A percentile compares a stretch with the other conserved stretches of the same genome.
phyloP scores from a whole-genome alignment of 345 rosid species.

The Dipteronia sinensis region DNA sequence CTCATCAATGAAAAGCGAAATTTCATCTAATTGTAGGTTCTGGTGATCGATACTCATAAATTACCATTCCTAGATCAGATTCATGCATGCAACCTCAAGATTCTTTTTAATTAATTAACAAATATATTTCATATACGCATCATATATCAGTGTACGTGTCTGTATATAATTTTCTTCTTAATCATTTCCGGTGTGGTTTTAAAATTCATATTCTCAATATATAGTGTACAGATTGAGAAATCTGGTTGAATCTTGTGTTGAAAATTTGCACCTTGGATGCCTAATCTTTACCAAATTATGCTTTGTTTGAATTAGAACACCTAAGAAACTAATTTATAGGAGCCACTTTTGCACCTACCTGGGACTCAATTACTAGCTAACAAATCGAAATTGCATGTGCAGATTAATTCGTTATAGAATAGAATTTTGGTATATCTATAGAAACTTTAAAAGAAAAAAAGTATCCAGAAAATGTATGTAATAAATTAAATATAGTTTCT shows the following conservation, averaged over 20 bases:
- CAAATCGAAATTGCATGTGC: neutral
- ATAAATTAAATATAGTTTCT: too few species aligned
- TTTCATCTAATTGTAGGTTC: neutral
- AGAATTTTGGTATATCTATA: too few species aligned
- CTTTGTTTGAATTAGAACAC: neutral
- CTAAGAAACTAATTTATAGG: slow-evolving; percentile 16
- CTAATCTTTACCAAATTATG: slow-evolving; percentile 2
- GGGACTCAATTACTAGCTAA: slow-evolving; percentile 17
- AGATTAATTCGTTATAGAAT: too few species aligned
- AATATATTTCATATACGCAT: neutral
- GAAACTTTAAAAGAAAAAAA: too few species aligned
- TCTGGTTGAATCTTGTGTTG: neutral
- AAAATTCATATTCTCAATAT: too few species aligned
- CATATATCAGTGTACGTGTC: neutral
- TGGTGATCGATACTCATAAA: neutral
- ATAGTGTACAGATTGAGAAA: neutral
- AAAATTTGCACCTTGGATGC: neutral
- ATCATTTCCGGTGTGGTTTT: neutral
- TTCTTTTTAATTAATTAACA: too few species aligned
- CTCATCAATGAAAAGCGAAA: neutral
- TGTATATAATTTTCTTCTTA: neutral
- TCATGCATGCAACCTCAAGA: neutral
- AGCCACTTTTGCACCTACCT: slow-evolving; percentile 12
- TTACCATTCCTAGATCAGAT: neutral
- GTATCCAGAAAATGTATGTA: too few species aligned